Percentiles rank a stretch among this genome's conserved stretches.
phyloP scores from a whole-genome alignment of 805 yeast genomes.

The Barnettozyma vustinii region DNA sequence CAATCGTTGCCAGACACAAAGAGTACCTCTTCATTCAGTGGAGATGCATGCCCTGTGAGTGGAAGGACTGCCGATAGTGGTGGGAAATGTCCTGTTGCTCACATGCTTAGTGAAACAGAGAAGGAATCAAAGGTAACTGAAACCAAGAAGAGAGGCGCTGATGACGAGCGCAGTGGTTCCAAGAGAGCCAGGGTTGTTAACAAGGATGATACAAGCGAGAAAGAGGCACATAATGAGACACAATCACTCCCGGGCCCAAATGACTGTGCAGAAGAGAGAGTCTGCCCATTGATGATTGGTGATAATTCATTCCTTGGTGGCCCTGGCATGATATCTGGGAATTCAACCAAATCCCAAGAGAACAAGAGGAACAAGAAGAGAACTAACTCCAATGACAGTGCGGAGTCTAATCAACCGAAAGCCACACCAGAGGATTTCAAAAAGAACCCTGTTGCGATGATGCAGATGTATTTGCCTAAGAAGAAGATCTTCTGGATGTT shows the following conservation, averaged over 20 bases:
- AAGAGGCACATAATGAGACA: not conserved
- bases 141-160: not conserved
- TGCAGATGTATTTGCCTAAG: slow-evolving; percentile 46
- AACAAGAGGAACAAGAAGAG: slow-evolving; percentile 13
- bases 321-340: not conserved
- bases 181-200: not conserved
- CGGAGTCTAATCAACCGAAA: slow-evolving; percentile 2
- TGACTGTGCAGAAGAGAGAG: slow-evolving; percentile 28
- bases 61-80: slow-evolving; percentile 8
- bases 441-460: slow-evolving; percentile 26
- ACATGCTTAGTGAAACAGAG: slow-evolving; percentile 6
- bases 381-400: slow-evolving; percentile 14
- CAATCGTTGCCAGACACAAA: slow-evolving; percentile 1
- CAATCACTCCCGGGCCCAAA: not conserved
- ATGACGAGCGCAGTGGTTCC: not conserved
- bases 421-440: slow-evolving; percentile 20
- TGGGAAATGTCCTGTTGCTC: slow-evolving; percentile 24
- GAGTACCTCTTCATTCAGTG: not conserved
- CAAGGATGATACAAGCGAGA: not conserved
- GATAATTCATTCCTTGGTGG: slow-evolving; percentile 28
- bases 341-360: not conserved
- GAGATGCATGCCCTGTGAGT: slow-evolving; percentile 18
- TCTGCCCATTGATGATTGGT: slow-evolving; percentile 42
- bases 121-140: not conserved
- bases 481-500: slow-evolving; percentile 50